These are phyloP conservation scores for Tardiomyces blankii DNA, from an alignment of 1,139 yeast species.

Conservation along the genomic window DNA sequence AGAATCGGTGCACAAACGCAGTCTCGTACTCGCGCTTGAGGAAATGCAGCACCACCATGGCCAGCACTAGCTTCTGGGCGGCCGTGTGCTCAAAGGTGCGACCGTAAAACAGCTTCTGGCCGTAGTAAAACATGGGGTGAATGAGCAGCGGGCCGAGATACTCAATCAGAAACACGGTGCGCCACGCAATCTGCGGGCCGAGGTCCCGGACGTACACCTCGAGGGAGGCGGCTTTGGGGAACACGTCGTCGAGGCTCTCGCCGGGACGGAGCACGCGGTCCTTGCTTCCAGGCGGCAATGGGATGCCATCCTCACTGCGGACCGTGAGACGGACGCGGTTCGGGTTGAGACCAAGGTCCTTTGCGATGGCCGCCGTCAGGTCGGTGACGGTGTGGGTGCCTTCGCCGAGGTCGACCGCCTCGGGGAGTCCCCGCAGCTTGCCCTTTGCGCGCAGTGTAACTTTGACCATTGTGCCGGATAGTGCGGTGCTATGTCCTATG, in stretches of 20 bases:
- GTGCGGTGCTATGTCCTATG: too few species aligned
- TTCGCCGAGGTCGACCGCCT: slow-evolving; percentile 16
- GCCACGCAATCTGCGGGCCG: slow-evolving; percentile 92
- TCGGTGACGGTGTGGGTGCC: slow-evolving; percentile 15
- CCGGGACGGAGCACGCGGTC: slow-evolving; percentile 29
- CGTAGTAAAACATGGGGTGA: slow-evolving; percentile 57
- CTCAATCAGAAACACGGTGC: slow-evolving; percentile 75
- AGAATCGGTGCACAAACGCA: slow-evolving; percentile 68
- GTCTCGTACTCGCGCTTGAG: slow-evolving; percentile 85
- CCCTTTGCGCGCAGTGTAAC: slow-evolving; percentile 19
- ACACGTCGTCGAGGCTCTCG: slow-evolving; percentile 24
- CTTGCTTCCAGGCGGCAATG: slow-evolving; percentile 9
- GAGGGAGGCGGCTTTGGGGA: slow-evolving; percentile 22
- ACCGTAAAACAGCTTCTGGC: slow-evolving; percentile 27
- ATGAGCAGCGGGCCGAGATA: slow-evolving; percentile 80
- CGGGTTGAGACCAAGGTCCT: slow-evolving; percentile 20
- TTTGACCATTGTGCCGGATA: slow-evolving; percentile 7
- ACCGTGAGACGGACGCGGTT: slow-evolving; percentile 26
- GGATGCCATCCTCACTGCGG: slow-evolving; percentile 19
- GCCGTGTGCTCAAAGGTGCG: slow-evolving; percentile 29
- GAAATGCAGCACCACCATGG: slow-evolving; percentile 61
- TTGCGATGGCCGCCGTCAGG: slow-evolving; percentile 16
- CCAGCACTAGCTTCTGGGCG: slow-evolving; percentile 44
- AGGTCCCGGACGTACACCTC: slow-evolving; percentile 61
- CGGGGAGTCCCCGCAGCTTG: slow-evolving; percentile 19